Conservation (phyloP, 208 protist species). For the Strigomonas galati region DNA sequence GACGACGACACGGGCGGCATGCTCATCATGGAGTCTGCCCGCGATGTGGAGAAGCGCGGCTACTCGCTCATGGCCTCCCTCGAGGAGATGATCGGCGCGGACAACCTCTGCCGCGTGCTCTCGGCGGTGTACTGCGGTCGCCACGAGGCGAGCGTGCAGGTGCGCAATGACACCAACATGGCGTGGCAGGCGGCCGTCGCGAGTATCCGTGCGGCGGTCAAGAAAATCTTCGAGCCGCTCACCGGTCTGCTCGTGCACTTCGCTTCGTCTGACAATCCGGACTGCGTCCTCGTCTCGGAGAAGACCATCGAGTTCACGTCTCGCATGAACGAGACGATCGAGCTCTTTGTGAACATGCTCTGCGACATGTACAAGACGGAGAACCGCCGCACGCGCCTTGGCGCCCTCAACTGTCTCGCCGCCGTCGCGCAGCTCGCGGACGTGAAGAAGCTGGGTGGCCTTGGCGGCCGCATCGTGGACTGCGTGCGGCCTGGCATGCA, state of each 20-base stretch:
- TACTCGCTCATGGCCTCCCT: conserved; percentile 80
- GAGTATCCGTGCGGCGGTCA: conserved; percentile 76
- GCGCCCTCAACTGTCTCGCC: conserved; percentile 64
- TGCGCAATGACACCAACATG: conserved; percentile 77
- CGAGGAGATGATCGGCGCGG: conserved; percentile 76
- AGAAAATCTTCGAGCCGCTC: conserved; percentile 87
- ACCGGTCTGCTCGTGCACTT: conserved; percentile 72
- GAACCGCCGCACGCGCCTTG: conserved; percentile 57
- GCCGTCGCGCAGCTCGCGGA: conserved; percentile 73
- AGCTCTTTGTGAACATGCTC: conserved; percentile 72
- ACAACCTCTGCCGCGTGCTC: conserved; percentile 65
- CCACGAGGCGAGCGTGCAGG: conserved; percentile 73
- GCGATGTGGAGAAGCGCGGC: conserved; percentile 84
- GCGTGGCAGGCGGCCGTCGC: conserved; percentile 90
- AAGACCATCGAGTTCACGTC: conserved; percentile 90
- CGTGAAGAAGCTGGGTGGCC: conserved; percentile 56
- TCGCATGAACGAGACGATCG: conserved; percentile 82
- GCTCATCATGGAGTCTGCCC: conserved; percentile 76
- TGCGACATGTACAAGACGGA: conserved; percentile 70
- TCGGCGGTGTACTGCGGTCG: conserved; percentile 83
- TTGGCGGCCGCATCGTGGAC: conserved; percentile 83
- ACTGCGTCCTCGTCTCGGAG: conserved; percentile 78
- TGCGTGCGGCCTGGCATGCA: conserved; percentile 89
- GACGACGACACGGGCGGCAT: conserved; percentile 22
- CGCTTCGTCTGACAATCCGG: conserved; percentile 66